These are phyloP conservation scores for Crucihimalaya himalaica DNA, from an alignment of 345 rosid species.

Conservation along the genomic window DNA sequence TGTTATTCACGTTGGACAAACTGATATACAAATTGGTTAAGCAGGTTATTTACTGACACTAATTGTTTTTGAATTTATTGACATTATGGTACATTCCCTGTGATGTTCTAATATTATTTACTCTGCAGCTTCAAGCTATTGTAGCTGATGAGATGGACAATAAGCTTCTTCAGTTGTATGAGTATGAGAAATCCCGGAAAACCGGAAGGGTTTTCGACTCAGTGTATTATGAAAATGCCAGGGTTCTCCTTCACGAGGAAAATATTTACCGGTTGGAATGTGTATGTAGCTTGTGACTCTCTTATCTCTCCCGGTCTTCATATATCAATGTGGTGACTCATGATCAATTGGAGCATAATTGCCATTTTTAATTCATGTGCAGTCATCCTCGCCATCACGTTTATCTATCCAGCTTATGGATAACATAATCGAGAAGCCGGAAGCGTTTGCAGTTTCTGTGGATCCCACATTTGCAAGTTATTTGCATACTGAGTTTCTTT, in stretches of 20 bases:
- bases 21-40: constrained; percentile 86
- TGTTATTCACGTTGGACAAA: constrained; percentile 90
- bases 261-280: constrained; percentile 78
- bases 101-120: constrained; percentile 23
- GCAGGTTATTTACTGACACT: constrained; percentile 55
- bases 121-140: constrained; percentile 83
- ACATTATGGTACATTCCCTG: constrained; percentile 8
- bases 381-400: constrained; percentile 62
- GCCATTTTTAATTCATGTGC: constrained; percentile 27
- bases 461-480: constrained; percentile 83
- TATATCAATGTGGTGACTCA: neutral
- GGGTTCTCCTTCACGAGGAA: constrained; percentile 87
- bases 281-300: constrained; percentile 48
- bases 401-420: constrained; percentile 87
- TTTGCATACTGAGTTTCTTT: constrained; percentile 52
- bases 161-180: constrained; percentile 83
- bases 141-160: constrained; percentile 86
- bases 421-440: constrained; percentile 71
- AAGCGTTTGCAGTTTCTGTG: constrained; percentile 80
- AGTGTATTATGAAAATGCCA: constrained; percentile 79
- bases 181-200: constrained; percentile 80
- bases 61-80: neutral
- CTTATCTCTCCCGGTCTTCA: constrained; percentile 6
- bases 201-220: constrained; percentile 57
- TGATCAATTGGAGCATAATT: neutral